Base-by-base conservation (phyloP, 768 basidiomycete genomes). In the Lenzites betulinus region DNA sequence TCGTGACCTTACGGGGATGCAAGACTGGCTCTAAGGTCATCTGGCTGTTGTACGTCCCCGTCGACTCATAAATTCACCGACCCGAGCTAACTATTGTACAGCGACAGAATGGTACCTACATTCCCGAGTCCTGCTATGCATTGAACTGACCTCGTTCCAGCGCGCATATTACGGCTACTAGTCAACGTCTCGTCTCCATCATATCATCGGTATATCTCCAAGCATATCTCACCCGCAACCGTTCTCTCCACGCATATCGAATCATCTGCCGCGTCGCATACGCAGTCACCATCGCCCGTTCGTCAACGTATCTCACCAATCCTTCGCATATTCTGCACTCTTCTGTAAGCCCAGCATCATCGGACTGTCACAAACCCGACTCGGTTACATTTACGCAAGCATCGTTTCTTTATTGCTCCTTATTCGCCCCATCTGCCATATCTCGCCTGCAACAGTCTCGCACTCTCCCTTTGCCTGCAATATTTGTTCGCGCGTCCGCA, bases 1-100 rank as follows among this genome's bases (percentile, higher is more conserved):
- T 93, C 64, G 92, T 93, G 48, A 93, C 92, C 28, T 79, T 94
- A n/a, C 84, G 92, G 38, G 92, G 92, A 22, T 93, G 91, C 71
- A 93, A 93, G 79, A 92, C 92, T 1, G 92, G 92, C 26, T 93
- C 92, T 1, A 93, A 92, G 70, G 90, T 93, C 68, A 93, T 93
- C 69, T 94, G 92, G 92, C 80, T 94, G 51, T 94, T 94, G 82
- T 83, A 70, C 49, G 81, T 73, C 3, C 33, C 63, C 20, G 2
- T 11, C 33, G 22, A 44, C n/a, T 12, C 23, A 23, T 11, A 16
- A 35, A 13, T 13, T 15, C 11, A 51, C 16, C 26, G 25, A 36
- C 15, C 41, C 41, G 33, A 46, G 8, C 49, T 59, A 16, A 54
- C 28, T 22, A 35, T n/a, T 22, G 26, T 39, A 18, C 62, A 85